These are phyloP conservation scores for Melaleuca alternifolia DNA, from an alignment of 345 rosid genomes.

Conservation along the genomic window DNA sequence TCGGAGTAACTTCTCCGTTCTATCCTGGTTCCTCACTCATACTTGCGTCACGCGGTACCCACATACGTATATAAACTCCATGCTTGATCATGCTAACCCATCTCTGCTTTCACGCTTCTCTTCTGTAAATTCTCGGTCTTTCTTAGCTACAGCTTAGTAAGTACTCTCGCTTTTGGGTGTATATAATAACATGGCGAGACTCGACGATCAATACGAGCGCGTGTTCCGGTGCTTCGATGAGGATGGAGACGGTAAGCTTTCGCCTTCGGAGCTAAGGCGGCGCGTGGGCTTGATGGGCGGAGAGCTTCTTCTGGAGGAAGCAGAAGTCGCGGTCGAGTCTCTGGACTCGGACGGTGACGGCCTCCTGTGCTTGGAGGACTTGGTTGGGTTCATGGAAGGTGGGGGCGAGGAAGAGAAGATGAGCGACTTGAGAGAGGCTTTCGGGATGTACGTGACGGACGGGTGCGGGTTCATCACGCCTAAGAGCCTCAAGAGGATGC, in stretches of 20 bases:
- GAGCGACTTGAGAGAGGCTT: conserved; percentile 29
- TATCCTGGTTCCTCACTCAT: background rate
- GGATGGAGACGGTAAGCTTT: conserved; percentile 30
- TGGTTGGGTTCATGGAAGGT: conserved; percentile 26
- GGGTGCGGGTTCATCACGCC: conserved; percentile 37
- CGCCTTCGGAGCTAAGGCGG: conserved; percentile 24
- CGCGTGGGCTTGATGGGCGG: background rate
- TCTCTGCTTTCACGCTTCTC: background rate
- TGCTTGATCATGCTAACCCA: background rate
- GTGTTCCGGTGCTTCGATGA: background rate
- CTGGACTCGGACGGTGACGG: conserved; percentile 46
- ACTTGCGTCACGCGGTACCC: background rate
- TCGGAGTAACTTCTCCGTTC: background rate
- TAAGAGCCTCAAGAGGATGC: conserved; percentile 21
- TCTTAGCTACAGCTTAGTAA: background rate
- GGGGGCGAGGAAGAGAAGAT: conserved; percentile 36
- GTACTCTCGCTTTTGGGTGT: background rate
- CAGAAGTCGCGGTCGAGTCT: conserved; percentile 14
- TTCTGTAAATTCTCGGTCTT: background rate
- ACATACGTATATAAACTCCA: background rate
- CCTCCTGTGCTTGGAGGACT: conserved; percentile 29
- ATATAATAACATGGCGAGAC: background rate
- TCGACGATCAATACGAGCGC: conserved; percentile 2
- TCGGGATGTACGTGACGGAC: conserved; percentile 29
- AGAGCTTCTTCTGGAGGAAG: conserved; percentile 19